These are phyloP conservation scores for Talaromyces sp. DNA, from an alignment of 2,329 filamentous ascomycete species.

Conservation along the genomic window DNA sequence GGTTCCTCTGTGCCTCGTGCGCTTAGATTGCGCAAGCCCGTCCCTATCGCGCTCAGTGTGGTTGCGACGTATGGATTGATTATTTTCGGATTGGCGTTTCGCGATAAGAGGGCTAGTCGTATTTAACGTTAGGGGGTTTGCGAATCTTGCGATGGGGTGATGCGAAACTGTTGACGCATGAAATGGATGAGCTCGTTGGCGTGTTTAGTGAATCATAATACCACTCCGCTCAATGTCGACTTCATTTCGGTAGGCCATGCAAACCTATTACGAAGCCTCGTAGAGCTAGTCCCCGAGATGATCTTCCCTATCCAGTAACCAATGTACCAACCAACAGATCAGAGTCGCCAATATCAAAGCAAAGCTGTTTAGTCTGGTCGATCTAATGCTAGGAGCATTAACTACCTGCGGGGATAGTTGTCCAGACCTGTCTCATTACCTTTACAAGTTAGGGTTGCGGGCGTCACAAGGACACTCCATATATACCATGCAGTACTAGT, in stretches of 20 bases:
- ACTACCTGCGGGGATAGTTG: background rate
- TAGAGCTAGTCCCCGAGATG: background rate
- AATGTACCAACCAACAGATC: background rate
- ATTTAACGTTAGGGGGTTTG: background rate
- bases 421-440: slow-evolving; percentile 2
- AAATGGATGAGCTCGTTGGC: background rate
- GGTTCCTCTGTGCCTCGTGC: slow-evolving; percentile 82
- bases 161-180: background rate
- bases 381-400: background rate
- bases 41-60: slow-evolving; percentile 73
- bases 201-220: background rate
- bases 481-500: slow-evolving; percentile 1
- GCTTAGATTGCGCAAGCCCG: slow-evolving; percentile 74
- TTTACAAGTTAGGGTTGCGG: slow-evolving; percentile 1
- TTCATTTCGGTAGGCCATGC: background rate
- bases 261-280: background rate
- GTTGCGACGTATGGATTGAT: slow-evolving; percentile 73
- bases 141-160: background rate
- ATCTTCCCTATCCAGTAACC: background rate
- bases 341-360: background rate
- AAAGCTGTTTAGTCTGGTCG: background rate
- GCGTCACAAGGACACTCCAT: slow-evolving; percentile 5
- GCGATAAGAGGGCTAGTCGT: slow-evolving; percentile 26
- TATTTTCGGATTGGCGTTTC: slow-evolving; percentile 69
- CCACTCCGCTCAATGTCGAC: background rate